Percentiles rank a stretch among this genome's conserved stretches.
phyloP scores from a whole-genome alignment of 179 eudicot species.

The Camellia oleifera region DNA sequence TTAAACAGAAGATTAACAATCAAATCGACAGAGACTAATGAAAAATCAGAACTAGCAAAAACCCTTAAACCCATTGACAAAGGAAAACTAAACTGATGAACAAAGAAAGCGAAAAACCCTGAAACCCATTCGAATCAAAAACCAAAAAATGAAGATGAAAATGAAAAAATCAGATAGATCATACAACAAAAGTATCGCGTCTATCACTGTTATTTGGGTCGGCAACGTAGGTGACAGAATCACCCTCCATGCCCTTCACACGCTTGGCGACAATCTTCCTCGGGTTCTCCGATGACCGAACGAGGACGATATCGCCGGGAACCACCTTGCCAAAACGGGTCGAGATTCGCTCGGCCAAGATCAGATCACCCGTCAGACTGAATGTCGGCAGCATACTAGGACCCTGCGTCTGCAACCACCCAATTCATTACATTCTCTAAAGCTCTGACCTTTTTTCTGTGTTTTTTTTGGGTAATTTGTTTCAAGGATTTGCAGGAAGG shows the following conservation, averaged over 20 bases:
- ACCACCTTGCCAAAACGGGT: slow-evolving; percentile 40
- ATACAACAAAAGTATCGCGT: slow-evolving; percentile 51
- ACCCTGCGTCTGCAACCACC: slow-evolving; percentile 48
- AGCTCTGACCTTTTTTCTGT: background rate
- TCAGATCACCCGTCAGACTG: slow-evolving; percentile 40
- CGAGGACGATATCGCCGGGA: slow-evolving; percentile 53
- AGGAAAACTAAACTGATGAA: background rate
- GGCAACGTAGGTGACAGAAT: slow-evolving; percentile 42
- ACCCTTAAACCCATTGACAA: background rate
- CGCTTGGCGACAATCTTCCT: slow-evolving; percentile 55
- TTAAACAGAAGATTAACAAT: background rate
- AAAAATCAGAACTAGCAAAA: background rate
- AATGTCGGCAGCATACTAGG: slow-evolving; percentile 90
- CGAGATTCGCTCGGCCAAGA: slow-evolving; percentile 54
- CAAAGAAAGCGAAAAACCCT: background rate
- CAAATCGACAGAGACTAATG: background rate
- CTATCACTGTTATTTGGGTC: slow-evolving; percentile 52
- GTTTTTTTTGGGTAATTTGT: background rate
- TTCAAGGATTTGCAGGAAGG: slow-evolving; percentile 1
- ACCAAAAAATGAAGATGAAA: background rate
- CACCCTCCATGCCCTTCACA: slow-evolving; percentile 53
- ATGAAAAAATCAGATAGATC: background rate
- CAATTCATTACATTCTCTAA: background rate
- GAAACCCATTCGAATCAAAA: background rate
- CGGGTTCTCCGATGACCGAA: slow-evolving; percentile 73